phyloP scores from a whole-genome alignment of 768 basidiomycete genomes.

The Sutorius australiensis region DNA sequence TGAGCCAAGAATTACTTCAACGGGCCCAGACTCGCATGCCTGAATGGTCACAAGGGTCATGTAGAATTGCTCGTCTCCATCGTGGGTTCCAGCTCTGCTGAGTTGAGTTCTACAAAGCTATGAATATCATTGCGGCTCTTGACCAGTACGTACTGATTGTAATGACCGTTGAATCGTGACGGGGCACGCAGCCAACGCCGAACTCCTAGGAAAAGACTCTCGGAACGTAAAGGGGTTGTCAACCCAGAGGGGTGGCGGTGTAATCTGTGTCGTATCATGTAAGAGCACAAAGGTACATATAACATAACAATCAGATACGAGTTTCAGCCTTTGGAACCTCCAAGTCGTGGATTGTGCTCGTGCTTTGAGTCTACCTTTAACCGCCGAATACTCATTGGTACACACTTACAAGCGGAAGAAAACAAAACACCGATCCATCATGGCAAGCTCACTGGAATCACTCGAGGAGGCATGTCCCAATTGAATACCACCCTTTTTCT shows the following conservation, averaged over 20 bases:
- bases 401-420: neutral
- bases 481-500: neutral
- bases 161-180: neutral
- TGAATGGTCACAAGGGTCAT: constrained; percentile 14
- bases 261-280: constrained; percentile 2
- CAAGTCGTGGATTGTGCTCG: neutral
- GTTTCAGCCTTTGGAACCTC: constrained; percentile 5
- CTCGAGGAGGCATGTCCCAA: constrained; percentile 27
- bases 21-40: neutral
- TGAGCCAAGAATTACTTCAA: neutral
- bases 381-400: neutral
- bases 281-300: neutral
- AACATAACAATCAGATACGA: constrained; percentile 9
- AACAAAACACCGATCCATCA: constrained; percentile 4
- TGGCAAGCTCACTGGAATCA: constrained; percentile 24
- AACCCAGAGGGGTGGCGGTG: constrained; percentile 15
- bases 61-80: constrained; percentile 7
- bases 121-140: neutral
- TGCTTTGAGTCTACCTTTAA: neutral
- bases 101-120: neutral
- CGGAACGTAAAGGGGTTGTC: constrained; percentile 1
- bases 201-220: neutral
- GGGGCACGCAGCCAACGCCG: neutral
- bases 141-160: neutral
- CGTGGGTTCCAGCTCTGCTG: neutral